Evolutionary conservation across 371 early-diverging fungal species (phyloP), one percentile per base, ranked within the genome.

Genomic region (Lichtheimia ornata): DNA sequence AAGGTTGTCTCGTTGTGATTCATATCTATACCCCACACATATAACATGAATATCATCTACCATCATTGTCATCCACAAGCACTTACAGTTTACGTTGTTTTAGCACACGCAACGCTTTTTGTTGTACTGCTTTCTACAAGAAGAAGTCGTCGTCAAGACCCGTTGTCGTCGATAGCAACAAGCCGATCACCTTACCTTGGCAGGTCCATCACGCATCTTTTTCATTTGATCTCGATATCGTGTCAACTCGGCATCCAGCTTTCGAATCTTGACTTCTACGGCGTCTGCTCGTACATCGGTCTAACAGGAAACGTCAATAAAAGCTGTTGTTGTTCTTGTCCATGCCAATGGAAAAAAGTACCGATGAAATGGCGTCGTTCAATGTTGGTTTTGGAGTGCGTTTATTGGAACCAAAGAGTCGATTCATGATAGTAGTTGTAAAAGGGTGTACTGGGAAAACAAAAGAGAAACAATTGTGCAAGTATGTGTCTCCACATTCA

Each of bases 181-280:
- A 17, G 30, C 12, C 0, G 15, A 51, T 22, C 22, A 24, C n/a
- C 56, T 63, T 84, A 91, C 94, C 79, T 94, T 94, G 43, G 90
- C 93, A 4, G 96, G 94, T 0, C 97, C 96, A 18, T 96, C 95
- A 35, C 94, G 85, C 94, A 97, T 90, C 63, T 88, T 94, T 65
- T 82, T 85, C 91, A 97, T 89, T 70, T 97, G 96, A 52, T 96
- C 97, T 65, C 90, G 85, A 76, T 93, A 95, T 63, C 88, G 84
- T 27, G 91, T 82, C 20, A 98, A 81, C 68, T 97, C 96, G 14
- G 93, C 96, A 65, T 98, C 98, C 11, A 96, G 82, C 70, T 92
- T 91, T 53, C 85, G 88, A 59, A 98, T 92, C 76, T 97, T 97
- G 63, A 92, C 94, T 60, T 95, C 95, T 4, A 97, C 89, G 0